Evolutionary conservation across 176 grass and related monocot species (phyloP).

Genomic region (Triticum urartu): DNA sequence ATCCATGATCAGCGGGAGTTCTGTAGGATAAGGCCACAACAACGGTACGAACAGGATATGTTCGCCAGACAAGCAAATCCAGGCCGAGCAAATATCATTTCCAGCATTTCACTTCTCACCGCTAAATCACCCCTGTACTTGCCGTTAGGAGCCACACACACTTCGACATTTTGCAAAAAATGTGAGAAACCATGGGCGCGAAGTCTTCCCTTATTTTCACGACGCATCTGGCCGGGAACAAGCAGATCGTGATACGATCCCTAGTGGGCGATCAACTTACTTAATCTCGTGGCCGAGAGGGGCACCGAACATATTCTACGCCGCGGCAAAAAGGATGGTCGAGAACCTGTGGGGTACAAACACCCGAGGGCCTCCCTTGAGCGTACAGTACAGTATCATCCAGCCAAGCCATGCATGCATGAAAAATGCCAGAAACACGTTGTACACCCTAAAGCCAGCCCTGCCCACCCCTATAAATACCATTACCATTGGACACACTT

Average conservation of each 20-base stretch:
- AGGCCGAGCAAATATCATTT: neutral
- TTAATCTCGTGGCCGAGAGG: conserved; percentile 21
- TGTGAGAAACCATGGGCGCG: neutral
- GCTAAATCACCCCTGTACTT: neutral
- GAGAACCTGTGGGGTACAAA: conserved; percentile 30
- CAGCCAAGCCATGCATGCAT: neutral
- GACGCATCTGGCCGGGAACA: conserved; percentile 13
- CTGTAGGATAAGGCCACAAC: neutral
- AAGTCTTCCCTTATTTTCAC: conserved; percentile 3
- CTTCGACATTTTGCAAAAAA: neutral
- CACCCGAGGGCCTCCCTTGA: conserved; percentile 10
- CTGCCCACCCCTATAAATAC: conserved; percentile 31
- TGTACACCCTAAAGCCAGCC: neutral
- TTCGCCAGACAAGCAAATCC: neutral
- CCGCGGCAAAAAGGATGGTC: conserved; percentile 37
- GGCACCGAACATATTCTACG: conserved; percentile 32
- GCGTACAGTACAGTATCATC: neutral
- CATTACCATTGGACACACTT: neutral
- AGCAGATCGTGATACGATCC: conserved; percentile 38
- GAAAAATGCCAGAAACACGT: neutral
- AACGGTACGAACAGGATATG: neutral
- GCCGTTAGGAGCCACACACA: conserved; percentile 25
- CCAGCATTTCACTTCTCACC: neutral
- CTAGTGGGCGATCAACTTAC: conserved; percentile 18
- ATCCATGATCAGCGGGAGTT: neutral